phyloP scores from a whole-genome alignment of 129 eudicot species.

The Mikania micrantha region DNA sequence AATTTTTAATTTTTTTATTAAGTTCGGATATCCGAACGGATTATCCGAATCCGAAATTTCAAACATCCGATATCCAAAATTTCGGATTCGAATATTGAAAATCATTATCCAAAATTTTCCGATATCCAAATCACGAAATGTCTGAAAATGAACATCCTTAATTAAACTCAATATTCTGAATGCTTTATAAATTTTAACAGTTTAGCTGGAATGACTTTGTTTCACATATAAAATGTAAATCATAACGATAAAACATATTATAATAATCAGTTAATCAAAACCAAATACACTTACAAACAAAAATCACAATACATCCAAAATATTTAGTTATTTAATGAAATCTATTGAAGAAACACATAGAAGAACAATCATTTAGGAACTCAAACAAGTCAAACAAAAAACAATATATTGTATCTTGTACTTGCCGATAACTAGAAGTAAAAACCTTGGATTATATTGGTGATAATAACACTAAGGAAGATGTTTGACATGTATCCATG shows the following conservation, averaged over 20 bases:
- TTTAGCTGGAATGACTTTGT: not conserved
- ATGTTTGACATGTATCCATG: not conserved
- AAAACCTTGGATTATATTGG: not conserved
- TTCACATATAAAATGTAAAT: not conserved
- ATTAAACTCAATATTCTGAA: not conserved
- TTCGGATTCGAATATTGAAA: no score
- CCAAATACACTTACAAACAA: not conserved
- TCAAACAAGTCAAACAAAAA: not conserved
- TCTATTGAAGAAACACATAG: not conserved
- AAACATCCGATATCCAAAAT: no score
- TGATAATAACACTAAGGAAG: conserved; percentile 9
- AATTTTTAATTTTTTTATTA: no score
- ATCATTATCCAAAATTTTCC: no score
- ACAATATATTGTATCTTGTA: not conserved
- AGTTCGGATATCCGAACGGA: no score
- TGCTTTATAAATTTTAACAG: not conserved
- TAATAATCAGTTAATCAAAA: not conserved
- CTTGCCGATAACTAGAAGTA: not conserved
- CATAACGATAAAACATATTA: not conserved
- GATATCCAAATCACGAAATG: no score
- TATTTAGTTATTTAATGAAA: not conserved
- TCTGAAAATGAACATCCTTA: no score
- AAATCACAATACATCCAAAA: not conserved
- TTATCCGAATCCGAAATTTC: no score
- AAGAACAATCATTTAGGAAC: not conserved